Conservation (phyloP, 768 basidiomycete genomes). For the Lactarius sanguifluus region DNA sequence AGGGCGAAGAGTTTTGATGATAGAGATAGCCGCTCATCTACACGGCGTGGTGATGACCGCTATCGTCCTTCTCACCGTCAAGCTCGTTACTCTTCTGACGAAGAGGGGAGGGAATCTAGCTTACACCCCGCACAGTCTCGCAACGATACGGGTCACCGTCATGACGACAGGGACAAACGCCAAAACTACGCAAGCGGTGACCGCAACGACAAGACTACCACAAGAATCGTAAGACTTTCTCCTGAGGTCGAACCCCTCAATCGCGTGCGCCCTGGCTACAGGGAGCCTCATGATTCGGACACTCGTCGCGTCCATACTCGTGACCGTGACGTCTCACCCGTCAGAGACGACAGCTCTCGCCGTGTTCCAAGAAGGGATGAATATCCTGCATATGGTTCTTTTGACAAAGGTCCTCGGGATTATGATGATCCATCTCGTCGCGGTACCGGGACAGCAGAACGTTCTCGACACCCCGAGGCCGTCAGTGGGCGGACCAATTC, state of each 20-base stretch:
- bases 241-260: conserved; percentile 19
- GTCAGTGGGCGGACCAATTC: conserved; percentile 16
- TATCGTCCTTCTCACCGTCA: conserved; percentile 18
- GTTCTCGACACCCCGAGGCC: conserved; percentile 20
- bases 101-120: conserved; percentile 22
- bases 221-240: conserved; percentile 14
- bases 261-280: conserved; percentile 19
- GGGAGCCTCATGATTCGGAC: conserved; percentile 19
- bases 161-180: conserved; percentile 18
- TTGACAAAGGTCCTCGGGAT: conserved; percentile 24
- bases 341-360: conserved; percentile 25
- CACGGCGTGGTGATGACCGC: conserved; percentile 23
- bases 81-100: conserved; percentile 19
- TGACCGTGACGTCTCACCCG: conserved; percentile 25
- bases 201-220: conserved; percentile 5
- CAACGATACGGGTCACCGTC: conserved; percentile 15
- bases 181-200: conserved; percentile 16
- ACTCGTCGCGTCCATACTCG: conserved; percentile 16
- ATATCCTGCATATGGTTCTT: conserved; percentile 24
- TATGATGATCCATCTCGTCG: conserved; percentile 23
- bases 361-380: conserved; percentile 23
- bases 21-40: conserved; percentile 11
- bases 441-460: conserved; percentile 14
- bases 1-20: conserved; percentile 22
- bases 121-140: conserved; percentile 7